Conservation (phyloP, 2,329 filamentous ascomycete species). For the Magnaporthiopsis incrustans region DNA sequence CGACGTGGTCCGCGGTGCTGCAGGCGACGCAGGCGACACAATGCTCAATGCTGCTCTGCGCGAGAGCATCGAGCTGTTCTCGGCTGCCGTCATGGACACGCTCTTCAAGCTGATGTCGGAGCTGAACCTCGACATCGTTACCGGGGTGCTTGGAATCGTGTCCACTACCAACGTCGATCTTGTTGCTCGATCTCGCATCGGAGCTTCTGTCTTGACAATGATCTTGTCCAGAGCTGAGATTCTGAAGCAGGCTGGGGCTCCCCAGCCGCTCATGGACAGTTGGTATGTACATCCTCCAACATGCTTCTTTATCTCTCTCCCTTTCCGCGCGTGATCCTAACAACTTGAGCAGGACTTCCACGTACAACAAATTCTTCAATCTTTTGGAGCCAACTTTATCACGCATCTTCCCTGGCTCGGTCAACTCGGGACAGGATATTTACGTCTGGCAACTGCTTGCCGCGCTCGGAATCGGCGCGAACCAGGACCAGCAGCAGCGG, state of each 20-base stretch:
- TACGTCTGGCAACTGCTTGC: slow-evolving; percentile 98
- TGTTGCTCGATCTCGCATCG: slow-evolving; percentile 81
- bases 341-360: slow-evolving; percentile 46
- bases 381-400: slow-evolving; percentile 75
- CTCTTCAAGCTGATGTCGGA: slow-evolving; percentile 87
- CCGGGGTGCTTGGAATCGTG: slow-evolving; percentile 79
- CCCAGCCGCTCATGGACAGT: slow-evolving; percentile 63
- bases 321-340: background rate
- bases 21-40: slow-evolving; percentile 63
- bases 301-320: no score
- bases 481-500: slow-evolving; percentile 88
- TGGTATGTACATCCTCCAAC: slow-evolving; percentile 50
- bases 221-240: slow-evolving; percentile 90
- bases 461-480: slow-evolving; percentile 87
- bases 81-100: slow-evolving; percentile 77
- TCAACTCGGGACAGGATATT: slow-evolving; percentile 84
- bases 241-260: slow-evolving; percentile 66
- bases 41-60: slow-evolving; percentile 66
- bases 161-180: slow-evolving; percentile 75
- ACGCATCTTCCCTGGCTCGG: slow-evolving; percentile 83
- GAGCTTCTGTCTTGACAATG: slow-evolving; percentile 85
- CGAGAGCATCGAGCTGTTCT: slow-evolving; percentile 90
- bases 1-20: slow-evolving; percentile 77
- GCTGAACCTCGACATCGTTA: slow-evolving; percentile 82
- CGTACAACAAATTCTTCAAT: slow-evolving; percentile 84